Conservation (phyloP, 225 moss, liverwort and hornwort species). For the Anthoceros angustus region DNA sequence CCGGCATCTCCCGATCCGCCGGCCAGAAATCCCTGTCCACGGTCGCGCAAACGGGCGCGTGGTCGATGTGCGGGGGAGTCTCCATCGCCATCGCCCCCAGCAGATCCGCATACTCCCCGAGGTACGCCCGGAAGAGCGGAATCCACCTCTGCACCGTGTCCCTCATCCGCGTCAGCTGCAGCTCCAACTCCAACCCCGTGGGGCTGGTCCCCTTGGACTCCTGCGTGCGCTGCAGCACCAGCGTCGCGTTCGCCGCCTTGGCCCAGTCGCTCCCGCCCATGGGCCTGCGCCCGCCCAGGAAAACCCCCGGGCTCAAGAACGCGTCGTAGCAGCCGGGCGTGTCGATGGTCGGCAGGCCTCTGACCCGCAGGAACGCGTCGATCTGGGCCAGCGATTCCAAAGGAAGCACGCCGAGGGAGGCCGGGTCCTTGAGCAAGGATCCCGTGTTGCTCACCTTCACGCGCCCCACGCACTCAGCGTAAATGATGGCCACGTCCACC, state of each 20-base stretch:
- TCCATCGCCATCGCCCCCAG: not conserved
- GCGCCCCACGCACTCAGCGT: not conserved
- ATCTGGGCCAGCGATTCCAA: not conserved
- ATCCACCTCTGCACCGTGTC: not conserved
- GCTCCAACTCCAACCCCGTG: not conserved
- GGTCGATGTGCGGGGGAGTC: not conserved
- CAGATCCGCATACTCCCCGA: not conserved
- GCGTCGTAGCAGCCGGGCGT: not conserved
- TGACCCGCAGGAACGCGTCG: not conserved
- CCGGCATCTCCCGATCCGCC: not conserved
- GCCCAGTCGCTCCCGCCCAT: too few species aligned
- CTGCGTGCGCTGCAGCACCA: not conserved
- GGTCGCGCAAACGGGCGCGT: not conserved
- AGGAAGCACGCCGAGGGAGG: not conserved
- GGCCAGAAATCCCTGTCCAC: not conserved
- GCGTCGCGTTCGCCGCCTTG: not conserved
- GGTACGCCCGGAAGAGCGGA: slow-evolving; percentile 2
- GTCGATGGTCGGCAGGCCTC: not conserved
- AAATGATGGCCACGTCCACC: not conserved
- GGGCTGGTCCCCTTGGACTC: not conserved
- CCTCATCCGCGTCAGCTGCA: not conserved
- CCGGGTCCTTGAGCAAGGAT: not conserved
- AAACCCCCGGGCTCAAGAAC: not conserved
- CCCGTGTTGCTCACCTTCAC: not conserved
- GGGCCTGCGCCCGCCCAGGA: too few species aligned